Evolutionary conservation across 306 rosid genomes (phyloP), one percentile per base, ranked within the genome.

Genomic region (Cucurbita ficifolia): DNA sequence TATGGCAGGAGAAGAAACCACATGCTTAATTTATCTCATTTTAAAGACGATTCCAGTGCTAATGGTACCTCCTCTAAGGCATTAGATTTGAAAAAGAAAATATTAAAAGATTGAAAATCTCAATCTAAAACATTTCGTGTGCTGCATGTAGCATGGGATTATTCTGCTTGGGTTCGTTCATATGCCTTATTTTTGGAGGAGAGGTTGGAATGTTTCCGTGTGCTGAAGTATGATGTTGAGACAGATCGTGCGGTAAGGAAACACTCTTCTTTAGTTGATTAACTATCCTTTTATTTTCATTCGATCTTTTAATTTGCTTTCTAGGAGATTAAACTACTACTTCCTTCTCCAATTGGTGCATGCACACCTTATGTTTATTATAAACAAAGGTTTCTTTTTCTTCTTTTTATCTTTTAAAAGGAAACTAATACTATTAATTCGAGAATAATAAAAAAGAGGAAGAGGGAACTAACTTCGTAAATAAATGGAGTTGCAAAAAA

Each of bases 101-200:
- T 70, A 53, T 46, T 6, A 72, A 13, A 13, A 51, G 56, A 63
- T 49, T 38, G 11, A 18, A 35, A 46, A 45, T 22, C 55, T 75
- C 58, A 35, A 33, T 24, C 60, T 58, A 39, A 61, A 63, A 65
- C 43, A 75, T 62, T 78, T 83, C 70, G 77, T 57, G 10, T 22
- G 75, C 78, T 76, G 75, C 72, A 82, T 76, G 72, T 80, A 95
- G 99, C 99, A 57, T 95, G 99, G 99, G 97, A 91, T 79, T 95
- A 88, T 83, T 95, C 99, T 61, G 83, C 84, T 70, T 95, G 97
- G 99, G 97, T 95, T 22, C 99, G 97, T 45, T 73, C 93, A 43
- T 95, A 95, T 82, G 99, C 99, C 45, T 86, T 95, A 69, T 95
- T 87, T 85, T 82, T 95, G 93, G 99, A 95, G 96, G 99, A 95